Percentiles rank a stretch among this genome's conserved stretches.
Conservation (phyloP, 208 protist species). For the Perkinsela sp. region DNA sequence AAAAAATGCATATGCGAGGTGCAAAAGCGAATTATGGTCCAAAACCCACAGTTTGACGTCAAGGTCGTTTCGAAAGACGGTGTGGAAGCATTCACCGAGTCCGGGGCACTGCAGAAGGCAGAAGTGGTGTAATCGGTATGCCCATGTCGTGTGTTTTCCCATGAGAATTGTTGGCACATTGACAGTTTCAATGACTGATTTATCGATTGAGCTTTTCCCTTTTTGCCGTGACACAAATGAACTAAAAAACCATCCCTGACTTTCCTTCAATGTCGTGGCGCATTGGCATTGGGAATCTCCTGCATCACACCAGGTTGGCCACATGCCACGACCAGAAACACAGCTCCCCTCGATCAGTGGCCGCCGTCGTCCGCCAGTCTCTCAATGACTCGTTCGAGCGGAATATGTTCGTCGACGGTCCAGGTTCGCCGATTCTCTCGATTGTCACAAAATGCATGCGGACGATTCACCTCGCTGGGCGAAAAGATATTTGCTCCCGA, state of each 20-base stretch:
- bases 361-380: neutral
- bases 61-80: constrained; percentile 65
- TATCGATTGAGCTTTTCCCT: too few species aligned
- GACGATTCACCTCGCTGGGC: neutral
- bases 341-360: neutral
- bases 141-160: too few species aligned
- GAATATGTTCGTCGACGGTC: neutral
- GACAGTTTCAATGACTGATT: too few species aligned
- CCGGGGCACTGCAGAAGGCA: too few species aligned
- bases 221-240: too few species aligned
- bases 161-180: too few species aligned
- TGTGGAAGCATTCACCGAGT: too few species aligned
- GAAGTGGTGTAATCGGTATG: too few species aligned
- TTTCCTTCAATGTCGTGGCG: neutral
- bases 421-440: neutral
- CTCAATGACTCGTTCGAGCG: neutral
- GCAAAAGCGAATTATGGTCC: constrained; percentile 53
- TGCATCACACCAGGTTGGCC: neutral
- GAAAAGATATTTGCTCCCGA: neutral
- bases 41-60: constrained; percentile 51
- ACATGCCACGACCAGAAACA: neutral
- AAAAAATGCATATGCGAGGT: constrained; percentile 72
- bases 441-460: neutral
- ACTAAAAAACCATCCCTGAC: too few species aligned
- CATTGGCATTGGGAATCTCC: neutral